Conservation (phyloP, 306 rosid genomes). For the Malus domestica region ASM211411v1 NC_041798.1:2674001-2674500, state of each 20-base stretch:
- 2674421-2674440: slow-evolving; percentile 6
- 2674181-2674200: no score
- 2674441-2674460: background rate
- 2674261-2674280: no score
- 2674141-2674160: no score
- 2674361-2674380: background rate
- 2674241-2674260: no score
- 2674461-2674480: background rate
- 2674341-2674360: background rate
- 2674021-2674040: background rate
- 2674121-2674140: no score
- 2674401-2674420: background rate
- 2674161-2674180: no score
- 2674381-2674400: background rate
- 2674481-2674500: background rate
- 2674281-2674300: background rate
- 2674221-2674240: no score
- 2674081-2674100: background rate
- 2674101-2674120: background rate
- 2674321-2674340: background rate
- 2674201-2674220: no score
- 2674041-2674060: background rate
- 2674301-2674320: background rate
- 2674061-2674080: background rate
- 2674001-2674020: background rate